phyloP scores from a whole-genome alignment of 1,284 basidiomycete species.

The Ganoderma meredithae region DNA sequence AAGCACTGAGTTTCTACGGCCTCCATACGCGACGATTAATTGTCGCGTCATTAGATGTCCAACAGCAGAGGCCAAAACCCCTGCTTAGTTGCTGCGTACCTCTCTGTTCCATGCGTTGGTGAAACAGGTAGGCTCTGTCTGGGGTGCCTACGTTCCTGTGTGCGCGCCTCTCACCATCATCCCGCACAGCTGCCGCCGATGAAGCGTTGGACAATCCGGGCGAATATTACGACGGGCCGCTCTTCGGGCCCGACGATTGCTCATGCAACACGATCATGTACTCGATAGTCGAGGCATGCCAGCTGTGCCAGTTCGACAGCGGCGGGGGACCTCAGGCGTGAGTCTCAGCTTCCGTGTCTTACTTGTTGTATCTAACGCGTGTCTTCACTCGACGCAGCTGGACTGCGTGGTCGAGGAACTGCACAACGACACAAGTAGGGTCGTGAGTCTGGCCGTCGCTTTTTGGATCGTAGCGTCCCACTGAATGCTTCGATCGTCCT shows the following conservation, averaged over 20 bases:
- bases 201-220: not conserved
- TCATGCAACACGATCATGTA: constrained; percentile 20
- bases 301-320: not conserved
- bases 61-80: not conserved
- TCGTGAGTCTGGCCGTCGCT: not conserved
- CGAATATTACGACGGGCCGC: not conserved
- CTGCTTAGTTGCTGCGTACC: not conserved
- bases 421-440: not conserved
- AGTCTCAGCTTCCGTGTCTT: not conserved
- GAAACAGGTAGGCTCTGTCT: not conserved
- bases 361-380: not conserved
- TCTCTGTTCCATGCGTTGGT: not conserved
- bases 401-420: constrained; percentile 1
- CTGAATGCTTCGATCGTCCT: not conserved
- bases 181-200: not conserved
- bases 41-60: not conserved
- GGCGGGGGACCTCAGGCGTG: not conserved
- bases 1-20: not conserved
- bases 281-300: constrained; percentile 9
- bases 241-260: constrained; percentile 1
- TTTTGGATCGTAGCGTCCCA: not conserved
- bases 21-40: not conserved
- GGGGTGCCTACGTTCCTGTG: no score
- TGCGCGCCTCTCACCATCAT: not conserved
- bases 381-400: not conserved